phyloP scores from a whole-genome alignment of 2,329 filamentous ascomycete species.

The Arthrocladium fulminans region DNA sequence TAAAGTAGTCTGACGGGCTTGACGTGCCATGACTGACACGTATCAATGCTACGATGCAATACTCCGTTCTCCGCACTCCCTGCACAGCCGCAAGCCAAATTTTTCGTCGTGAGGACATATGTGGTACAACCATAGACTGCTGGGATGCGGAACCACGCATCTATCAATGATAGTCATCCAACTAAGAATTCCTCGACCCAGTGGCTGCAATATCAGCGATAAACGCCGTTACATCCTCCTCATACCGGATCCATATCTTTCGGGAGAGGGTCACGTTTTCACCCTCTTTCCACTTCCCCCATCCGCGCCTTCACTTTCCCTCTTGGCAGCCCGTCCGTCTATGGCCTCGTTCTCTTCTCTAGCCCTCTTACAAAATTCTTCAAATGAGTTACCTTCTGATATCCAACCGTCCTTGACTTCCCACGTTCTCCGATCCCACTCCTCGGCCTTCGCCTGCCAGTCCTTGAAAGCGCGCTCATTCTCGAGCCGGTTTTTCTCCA shows the following conservation, averaged over 20 bases:
- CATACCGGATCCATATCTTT: not conserved
- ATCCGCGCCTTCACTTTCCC: conserved; percentile 10
- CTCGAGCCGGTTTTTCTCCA: conserved; percentile 58
- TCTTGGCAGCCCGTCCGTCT: conserved; percentile 17
- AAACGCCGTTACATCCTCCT: not conserved
- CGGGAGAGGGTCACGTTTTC: not conserved
- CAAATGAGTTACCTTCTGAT: conserved; percentile 23
- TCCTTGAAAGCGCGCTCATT: conserved; percentile 55
- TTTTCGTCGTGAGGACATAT: no score
- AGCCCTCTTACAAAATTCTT: conserved; percentile 22
- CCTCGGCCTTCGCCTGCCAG: conserved; percentile 63
- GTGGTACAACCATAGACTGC: no score
- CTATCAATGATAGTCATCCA: no score
- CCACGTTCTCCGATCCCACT: conserved; percentile 34
- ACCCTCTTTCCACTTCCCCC: conserved; percentile 7
- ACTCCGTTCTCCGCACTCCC: no score
- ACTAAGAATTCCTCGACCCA: no score
- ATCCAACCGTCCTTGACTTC: conserved; percentile 35
- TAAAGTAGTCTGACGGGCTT: no score
- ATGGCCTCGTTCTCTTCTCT: conserved; percentile 19
- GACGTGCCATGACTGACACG: no score
- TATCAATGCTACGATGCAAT: no score
- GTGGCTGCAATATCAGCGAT: no score
- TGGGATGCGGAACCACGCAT: no score
- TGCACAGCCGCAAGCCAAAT: no score